Conservation (phyloP, 2,329 filamentous ascomycete genomes). For the Colletotrichum sublineola region DNA sequence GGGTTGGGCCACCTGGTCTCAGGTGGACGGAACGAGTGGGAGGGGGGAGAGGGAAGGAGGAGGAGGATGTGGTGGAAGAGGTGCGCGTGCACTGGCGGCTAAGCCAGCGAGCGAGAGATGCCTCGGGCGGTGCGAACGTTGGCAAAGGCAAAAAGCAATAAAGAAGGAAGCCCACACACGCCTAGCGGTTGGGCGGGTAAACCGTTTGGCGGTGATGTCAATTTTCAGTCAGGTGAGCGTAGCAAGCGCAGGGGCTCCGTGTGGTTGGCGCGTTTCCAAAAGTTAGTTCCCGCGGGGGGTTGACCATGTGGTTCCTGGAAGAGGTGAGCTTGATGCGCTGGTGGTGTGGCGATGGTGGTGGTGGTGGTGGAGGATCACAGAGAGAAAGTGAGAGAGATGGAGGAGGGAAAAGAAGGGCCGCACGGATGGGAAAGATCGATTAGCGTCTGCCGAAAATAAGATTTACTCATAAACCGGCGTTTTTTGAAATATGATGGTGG, state of each 20-base stretch:
- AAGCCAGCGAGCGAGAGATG: conserved; percentile 1
- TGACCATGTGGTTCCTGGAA: conserved; percentile 37
- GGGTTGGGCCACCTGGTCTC: conserved; percentile 10
- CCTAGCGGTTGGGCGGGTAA: conserved; percentile 16
- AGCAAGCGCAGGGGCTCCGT: conserved; percentile 3
- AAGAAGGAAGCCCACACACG: too few relatives aligned
- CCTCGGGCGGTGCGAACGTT: conserved; percentile 19
- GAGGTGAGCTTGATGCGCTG: conserved; percentile 6
- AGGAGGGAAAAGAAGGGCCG: conserved; percentile 2
- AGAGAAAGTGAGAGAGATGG: background rate
- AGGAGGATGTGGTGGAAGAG: background rate
- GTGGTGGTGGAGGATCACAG: conserved; percentile 14
- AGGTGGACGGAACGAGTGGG: background rate
- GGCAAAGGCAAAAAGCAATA: background rate
- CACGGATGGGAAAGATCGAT: conserved; percentile 22
- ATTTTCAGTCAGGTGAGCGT: conserved; percentile 35
- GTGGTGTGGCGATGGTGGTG: background rate
- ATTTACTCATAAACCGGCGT: conserved; percentile 13
- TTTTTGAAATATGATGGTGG: conserved; percentile 3
- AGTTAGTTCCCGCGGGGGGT: conserved; percentile 22
- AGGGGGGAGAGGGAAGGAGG: background rate
- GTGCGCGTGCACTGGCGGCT: conserved; percentile 3
- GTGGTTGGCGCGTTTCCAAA: conserved; percentile 27
- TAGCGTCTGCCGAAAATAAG: conserved; percentile 29
- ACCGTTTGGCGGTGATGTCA: conserved; percentile 36